phyloP scores from a whole-genome alignment of 1,284 basidiomycete species.

The Cryptococcus hybrid region DNA sequence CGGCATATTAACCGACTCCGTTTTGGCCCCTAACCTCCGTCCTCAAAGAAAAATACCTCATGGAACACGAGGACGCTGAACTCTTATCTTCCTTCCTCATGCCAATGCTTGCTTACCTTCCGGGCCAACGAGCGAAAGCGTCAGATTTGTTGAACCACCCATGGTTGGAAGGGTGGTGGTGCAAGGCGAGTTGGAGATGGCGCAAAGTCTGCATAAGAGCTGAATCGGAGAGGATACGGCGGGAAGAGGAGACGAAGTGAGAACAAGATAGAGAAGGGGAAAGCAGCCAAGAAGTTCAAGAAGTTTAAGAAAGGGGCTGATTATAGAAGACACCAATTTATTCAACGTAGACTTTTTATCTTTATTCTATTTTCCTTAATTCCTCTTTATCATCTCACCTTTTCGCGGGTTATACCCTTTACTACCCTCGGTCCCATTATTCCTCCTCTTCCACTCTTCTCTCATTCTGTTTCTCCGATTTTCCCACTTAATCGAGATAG shows the following conservation, averaged over 20 bases:
- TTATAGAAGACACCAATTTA: no score
- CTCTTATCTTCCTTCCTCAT: constrained; percentile 76
- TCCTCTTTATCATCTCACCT: no score
- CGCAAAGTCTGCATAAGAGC: constrained; percentile 24
- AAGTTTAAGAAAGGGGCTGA: no score
- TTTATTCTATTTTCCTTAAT: no score
- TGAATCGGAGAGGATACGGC: constrained; percentile 22
- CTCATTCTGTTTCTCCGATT: no score
- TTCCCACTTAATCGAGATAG: no score
- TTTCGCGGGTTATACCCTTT: no score
- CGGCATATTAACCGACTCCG: constrained; percentile 86
- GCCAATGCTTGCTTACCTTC: constrained; percentile 88
- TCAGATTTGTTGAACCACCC: constrained; percentile 73
- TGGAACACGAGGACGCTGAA: constrained; percentile 79
- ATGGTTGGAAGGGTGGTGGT: constrained; percentile 83
- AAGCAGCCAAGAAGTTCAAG: no score
- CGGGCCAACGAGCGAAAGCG: constrained; percentile 79
- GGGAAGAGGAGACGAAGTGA: constrained; percentile 5
- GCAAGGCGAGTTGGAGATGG: constrained; percentile 76
- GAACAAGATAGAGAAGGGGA: background rate
- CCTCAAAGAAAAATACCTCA: constrained; percentile 93
- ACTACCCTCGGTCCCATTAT: no score
- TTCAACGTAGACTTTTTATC: no score
- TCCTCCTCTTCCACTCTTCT: no score
- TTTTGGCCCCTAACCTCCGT: constrained; percentile 90